These are phyloP conservation scores for Theileria sp. DNA, from an alignment of 169 alveolate species.

Conservation along the genomic window DNA sequence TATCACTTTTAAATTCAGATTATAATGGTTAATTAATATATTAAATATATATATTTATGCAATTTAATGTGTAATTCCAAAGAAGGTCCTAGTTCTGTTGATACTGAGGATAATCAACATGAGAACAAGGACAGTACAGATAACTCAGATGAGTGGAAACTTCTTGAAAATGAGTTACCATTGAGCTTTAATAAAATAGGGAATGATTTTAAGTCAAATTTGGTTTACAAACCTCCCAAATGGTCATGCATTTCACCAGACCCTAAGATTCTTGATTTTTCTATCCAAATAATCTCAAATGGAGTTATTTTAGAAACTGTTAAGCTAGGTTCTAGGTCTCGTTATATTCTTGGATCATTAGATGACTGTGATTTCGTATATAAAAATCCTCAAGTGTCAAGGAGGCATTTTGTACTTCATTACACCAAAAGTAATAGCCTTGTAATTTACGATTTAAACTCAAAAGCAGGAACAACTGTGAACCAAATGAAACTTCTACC, in stretches of 20 bases:
- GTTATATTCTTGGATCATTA: slow-evolving; percentile 57
- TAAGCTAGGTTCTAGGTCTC: slow-evolving; percentile 21
- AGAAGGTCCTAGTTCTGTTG: background rate
- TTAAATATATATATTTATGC: background rate
- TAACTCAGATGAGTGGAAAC: slow-evolving; percentile 14
- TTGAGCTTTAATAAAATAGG: background rate
- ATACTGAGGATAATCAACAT: background rate
- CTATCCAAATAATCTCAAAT: slow-evolving; percentile 25
- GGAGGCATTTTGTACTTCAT: slow-evolving; percentile 61
- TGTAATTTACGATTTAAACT: slow-evolving; percentile 48
- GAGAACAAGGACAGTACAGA: slow-evolving; percentile 11
- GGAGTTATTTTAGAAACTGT: slow-evolving; percentile 48
- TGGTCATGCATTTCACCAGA: slow-evolving; percentile 42
- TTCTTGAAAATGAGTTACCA: slow-evolving; percentile 33
- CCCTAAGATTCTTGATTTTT: slow-evolving; percentile 29
- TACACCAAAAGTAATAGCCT: slow-evolving; percentile 34
- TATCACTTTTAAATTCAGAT: slow-evolving; percentile 23
- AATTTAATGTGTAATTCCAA: background rate
- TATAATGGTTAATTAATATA: background rate
- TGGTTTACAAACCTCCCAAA: slow-evolving; percentile 43
- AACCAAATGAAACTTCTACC: slow-evolving; percentile 50
- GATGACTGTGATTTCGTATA: slow-evolving; percentile 62
- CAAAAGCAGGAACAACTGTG: slow-evolving; percentile 60
- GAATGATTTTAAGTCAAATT: slow-evolving; percentile 19
- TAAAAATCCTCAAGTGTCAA: slow-evolving; percentile 55